These are phyloP conservation scores for Mortierella sp. DNA, from an alignment of 371 early-diverging fungal genomes.

Conservation along the genomic window DNA sequence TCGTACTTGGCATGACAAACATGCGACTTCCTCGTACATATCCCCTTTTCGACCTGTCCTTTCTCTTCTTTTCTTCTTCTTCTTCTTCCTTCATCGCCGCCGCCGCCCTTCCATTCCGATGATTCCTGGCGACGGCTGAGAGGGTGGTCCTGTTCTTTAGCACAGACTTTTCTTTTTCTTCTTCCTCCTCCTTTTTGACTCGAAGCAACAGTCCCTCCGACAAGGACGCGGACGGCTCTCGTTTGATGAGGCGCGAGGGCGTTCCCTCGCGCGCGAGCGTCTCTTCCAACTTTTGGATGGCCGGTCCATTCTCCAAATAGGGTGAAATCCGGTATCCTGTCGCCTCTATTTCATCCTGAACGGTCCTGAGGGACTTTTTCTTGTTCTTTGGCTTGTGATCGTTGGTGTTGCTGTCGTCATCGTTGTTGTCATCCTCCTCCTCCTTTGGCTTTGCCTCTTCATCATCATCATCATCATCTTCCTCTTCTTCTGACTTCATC, in stretches of 20 bases:
- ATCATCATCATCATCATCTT: no score
- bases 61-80: background rate
- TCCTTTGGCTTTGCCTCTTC: no score
- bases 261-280: slow-evolving; percentile 22
- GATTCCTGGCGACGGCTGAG: background rate
- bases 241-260: slow-evolving; percentile 16
- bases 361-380: no score
- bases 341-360: slow-evolving; percentile 25
- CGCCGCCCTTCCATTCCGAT: background rate
- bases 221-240: background rate
- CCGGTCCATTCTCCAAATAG: slow-evolving; percentile 35
- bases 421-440: slow-evolving; percentile 5
- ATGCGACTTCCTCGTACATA: slow-evolving; percentile 55
- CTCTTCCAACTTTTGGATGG: slow-evolving; percentile 7
- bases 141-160: slow-evolving; percentile 4
- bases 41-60: slow-evolving; percentile 10
- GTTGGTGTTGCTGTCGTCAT: slow-evolving; percentile 1
- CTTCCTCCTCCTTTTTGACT: slow-evolving; percentile 10
- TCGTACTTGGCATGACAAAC: slow-evolving; percentile 82
- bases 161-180: slow-evolving; percentile 4
- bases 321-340: slow-evolving; percentile 39
- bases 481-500: no score
- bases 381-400: no score
- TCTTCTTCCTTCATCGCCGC: slow-evolving; percentile 2
- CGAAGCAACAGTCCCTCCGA: background rate